Evolutionary conservation across 257 asterid species (phyloP).

Genomic region (Craterostigma plantagineum): DNA sequence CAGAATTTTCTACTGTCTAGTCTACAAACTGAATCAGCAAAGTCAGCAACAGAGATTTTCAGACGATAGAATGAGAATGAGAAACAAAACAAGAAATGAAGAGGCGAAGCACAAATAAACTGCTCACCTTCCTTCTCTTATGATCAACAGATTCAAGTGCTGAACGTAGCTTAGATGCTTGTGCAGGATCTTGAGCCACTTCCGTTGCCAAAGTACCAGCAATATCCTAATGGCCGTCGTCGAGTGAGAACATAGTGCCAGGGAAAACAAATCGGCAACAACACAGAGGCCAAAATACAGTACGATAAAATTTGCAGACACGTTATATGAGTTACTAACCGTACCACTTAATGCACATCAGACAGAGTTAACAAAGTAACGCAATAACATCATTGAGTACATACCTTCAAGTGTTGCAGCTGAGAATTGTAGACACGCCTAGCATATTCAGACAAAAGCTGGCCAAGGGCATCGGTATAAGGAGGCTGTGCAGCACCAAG

Average conservation of each 20-base stretch:
- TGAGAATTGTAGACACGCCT: constrained; percentile 82
- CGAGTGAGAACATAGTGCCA: too few relatives aligned
- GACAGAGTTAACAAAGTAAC: too few relatives aligned
- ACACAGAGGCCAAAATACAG: too few relatives aligned
- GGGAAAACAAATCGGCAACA: too few relatives aligned
- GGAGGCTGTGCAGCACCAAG: constrained; percentile 96
- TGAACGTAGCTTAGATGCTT: constrained; percentile 90
- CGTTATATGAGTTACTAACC: too few relatives aligned
- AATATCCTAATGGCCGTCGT: constrained; percentile 66
- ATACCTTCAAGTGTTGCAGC: constrained; percentile 89
- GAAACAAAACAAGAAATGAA: neutral
- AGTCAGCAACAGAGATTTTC: neutral
- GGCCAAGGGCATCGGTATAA: constrained; percentile 90
- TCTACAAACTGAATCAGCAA: too few relatives aligned
- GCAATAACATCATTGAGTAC: constrained; percentile 6
- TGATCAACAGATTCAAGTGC: constrained; percentile 97
- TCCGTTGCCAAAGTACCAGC: constrained; percentile 98
- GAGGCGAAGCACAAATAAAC: constrained; percentile 7
- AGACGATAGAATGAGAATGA: too few relatives aligned
- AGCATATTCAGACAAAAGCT: constrained; percentile 84
- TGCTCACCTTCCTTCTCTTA: constrained; percentile 86
- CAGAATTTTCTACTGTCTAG: too few relatives aligned
- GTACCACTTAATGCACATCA: too few relatives aligned
- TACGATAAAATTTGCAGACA: too few relatives aligned
- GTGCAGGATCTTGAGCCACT: constrained; percentile 78